Base-by-base conservation (phyloP, 306 rosid species). In the Castanospermum australe region DNA sequence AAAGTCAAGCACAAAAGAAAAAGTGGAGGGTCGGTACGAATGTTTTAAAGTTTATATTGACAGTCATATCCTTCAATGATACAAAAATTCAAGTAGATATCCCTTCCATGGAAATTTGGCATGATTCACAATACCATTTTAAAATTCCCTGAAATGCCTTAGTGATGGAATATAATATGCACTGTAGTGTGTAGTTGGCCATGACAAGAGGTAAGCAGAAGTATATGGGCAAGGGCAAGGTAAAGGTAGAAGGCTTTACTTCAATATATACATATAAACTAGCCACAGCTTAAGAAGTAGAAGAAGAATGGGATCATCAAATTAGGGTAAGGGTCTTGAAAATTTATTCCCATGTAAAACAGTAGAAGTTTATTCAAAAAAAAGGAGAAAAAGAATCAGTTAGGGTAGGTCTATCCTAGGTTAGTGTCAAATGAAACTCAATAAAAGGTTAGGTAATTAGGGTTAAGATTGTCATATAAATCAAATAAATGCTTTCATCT, bases 1-100 rank as follows among this genome's bases (percentile, higher is more conserved):
- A 91, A 81, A 83, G 86, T 77, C 84, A 84, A 78, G 77, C 85
- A 76, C 59, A 75, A 81, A 24, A 9, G 51, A 71, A 87, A 81
- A 84, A 67, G 85, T 36, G 30, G 28, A 68, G 21, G 62, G 76
- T 69, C 21, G 80, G 76, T 76, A 36, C 72, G 57, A 54, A 71
- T 67, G 73, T 79, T 57, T 9, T 41, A 0, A 70, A 39, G 36
- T 51, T 73, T 44, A 55, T 67, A 75, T 76, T 82, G 54, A 76
- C 80, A 42, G 56, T 75, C 72, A 21, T 75, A 47, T 73, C 87
- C 85, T 79, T 57, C 4, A 57, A 7, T 44, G 4, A 15, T 24
- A 57, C 70, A 44, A 41, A 75, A 6, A 10, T 62, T 67, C 64
- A 9, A 45, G 6, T 59, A 36, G 66, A 17, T 69, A 15, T 38